phyloP scores from a whole-genome alignment of 2,329 filamentous ascomycete species.

The Aspergillus chevalieri region DNA sequence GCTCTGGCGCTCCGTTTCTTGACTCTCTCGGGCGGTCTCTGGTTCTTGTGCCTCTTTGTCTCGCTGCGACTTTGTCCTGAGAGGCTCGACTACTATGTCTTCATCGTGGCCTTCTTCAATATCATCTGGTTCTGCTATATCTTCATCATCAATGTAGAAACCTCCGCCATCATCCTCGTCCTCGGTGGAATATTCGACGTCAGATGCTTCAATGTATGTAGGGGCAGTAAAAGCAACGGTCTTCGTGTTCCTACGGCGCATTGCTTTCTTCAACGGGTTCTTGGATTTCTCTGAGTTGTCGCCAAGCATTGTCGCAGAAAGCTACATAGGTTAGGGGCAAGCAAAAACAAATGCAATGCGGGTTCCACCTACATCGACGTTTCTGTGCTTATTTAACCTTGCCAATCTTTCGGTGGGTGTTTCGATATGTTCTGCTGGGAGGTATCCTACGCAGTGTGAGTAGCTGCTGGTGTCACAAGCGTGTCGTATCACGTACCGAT shows the following conservation, averaged over 20 bases:
- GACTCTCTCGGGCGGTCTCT: conserved; percentile 16
- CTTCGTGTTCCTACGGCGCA: conserved; percentile 75
- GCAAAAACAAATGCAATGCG: conserved; percentile 1
- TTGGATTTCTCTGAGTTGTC: conserved; percentile 74
- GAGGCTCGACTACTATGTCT: conserved; percentile 39
- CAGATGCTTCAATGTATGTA: conserved; percentile 81
- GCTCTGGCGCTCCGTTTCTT: conserved; percentile 23
- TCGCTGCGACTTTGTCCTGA: conserved; percentile 37
- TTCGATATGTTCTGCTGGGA: conserved; percentile 96
- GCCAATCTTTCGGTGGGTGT: conserved; percentile 92
- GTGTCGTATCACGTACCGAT: conserved; percentile 57
- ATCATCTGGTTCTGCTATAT: conserved; percentile 31
- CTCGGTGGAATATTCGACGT: conserved; percentile 76
- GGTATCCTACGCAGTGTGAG: conserved; percentile 60
- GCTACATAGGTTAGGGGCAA: conserved; percentile 36
- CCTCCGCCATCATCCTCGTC: conserved; percentile 58
- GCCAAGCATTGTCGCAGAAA: conserved; percentile 65
- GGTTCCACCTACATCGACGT: conserved; percentile 71
- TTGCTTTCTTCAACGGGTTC: conserved; percentile 75
- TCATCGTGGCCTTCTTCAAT: conserved; percentile 27
- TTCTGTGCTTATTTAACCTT: conserved; percentile 92
- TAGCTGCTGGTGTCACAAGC: conserved; percentile 38
- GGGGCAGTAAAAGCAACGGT: conserved; percentile 79
- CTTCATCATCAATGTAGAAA: conserved; percentile 43
- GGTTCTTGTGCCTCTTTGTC: conserved; percentile 24